These are phyloP conservation scores for Ciborinia camelliae DNA, from an alignment of 2,329 filamentous ascomycete species.

Conservation along the genomic window DNA sequence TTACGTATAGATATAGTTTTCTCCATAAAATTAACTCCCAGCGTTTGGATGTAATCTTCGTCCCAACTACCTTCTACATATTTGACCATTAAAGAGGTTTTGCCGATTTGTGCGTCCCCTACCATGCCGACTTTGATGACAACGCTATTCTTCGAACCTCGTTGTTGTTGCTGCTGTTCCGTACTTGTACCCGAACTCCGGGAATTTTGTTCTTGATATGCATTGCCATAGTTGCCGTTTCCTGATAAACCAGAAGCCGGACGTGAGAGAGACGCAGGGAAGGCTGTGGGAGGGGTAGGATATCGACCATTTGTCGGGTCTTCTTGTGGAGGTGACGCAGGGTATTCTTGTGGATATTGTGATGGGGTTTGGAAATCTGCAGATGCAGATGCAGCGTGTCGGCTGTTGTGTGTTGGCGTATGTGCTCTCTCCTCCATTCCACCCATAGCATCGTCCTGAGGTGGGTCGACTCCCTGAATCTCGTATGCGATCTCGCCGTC, in stretches of 20 bases:
- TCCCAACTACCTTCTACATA: slow-evolving; percentile 99
- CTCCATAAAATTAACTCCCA: slow-evolving; percentile 99
- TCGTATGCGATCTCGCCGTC: slow-evolving; percentile 48
- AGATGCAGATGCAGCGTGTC: slow-evolving; percentile 37
- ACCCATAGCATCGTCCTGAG: slow-evolving; percentile 33
- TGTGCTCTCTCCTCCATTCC: slow-evolving; percentile 35
- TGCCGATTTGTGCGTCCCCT: slow-evolving; percentile 96
- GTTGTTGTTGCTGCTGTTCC: slow-evolving; percentile 19
- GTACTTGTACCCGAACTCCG: slow-evolving; percentile 30
- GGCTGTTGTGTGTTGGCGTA: slow-evolving; percentile 33
- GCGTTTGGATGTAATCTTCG: slow-evolving; percentile 98
- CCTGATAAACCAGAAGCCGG: slow-evolving; percentile 37
- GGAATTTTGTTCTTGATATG: slow-evolving; percentile 38
- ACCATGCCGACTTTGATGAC: slow-evolving; percentile 99
- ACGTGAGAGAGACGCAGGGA: slow-evolving; percentile 36
- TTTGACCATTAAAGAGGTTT: slow-evolving; percentile 99
- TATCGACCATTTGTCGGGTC: slow-evolving; percentile 34
- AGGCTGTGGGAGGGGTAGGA: slow-evolving; percentile 36
- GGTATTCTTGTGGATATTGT: slow-evolving; percentile 32
- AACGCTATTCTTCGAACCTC: slow-evolving; percentile 59
- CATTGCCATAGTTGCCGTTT: slow-evolving; percentile 34
- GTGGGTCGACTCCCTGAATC: slow-evolving; percentile 28
- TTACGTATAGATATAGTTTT: slow-evolving; percentile 99
- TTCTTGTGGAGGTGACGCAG: slow-evolving; percentile 31
- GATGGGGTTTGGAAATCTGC: slow-evolving; percentile 36